Conservation (phyloP, 768 basidiomycete species). For the Cystofilobasidium ferigula region DNA sequence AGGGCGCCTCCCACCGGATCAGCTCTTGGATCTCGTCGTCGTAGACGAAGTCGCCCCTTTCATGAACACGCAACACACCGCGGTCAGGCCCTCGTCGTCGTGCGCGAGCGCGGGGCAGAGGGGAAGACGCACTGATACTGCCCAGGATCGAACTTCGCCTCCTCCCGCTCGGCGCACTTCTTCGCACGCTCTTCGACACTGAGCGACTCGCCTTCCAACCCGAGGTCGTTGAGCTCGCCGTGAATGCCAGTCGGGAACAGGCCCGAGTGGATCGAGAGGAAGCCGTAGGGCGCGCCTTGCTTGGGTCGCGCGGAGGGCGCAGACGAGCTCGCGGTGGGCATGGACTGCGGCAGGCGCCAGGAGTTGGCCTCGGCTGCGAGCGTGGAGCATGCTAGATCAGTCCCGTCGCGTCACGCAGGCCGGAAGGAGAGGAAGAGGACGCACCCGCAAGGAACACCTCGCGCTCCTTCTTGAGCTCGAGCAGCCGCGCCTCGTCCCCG, state of each 20-base stretch:
- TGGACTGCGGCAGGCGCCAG: constrained; percentile 62
- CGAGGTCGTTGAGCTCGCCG: constrained; percentile 74
- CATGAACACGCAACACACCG: background rate
- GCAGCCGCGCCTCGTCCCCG: constrained; percentile 41
- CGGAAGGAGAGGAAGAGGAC: constrained; percentile 8
- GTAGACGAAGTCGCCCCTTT: constrained; percentile 70
- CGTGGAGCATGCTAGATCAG: too few relatives aligned
- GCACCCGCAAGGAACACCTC: constrained; percentile 51
- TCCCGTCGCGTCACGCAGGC: too few relatives aligned
- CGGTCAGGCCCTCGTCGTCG: constrained; percentile 16
- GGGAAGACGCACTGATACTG: constrained; percentile 58
- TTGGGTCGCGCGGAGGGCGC: constrained; percentile 21
- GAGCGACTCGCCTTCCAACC: constrained; percentile 53
- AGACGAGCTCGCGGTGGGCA: constrained; percentile 39
- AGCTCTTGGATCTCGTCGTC: constrained; percentile 64
- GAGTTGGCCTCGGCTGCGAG: constrained; percentile 58
- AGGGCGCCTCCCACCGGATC: constrained; percentile 55
- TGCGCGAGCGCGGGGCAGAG: background rate
- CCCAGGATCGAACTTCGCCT: constrained; percentile 71
- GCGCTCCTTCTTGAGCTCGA: constrained; percentile 49
- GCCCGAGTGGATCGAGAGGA: constrained; percentile 60
- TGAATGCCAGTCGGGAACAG: constrained; percentile 53
- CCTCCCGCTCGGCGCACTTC: constrained; percentile 52
- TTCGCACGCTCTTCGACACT: constrained; percentile 46
- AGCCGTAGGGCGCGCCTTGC: constrained; percentile 54